These are phyloP conservation scores for Gnaphalium uliginosum DNA, from an alignment of 129 eudicot genomes.

Conservation along the genomic window DNA sequence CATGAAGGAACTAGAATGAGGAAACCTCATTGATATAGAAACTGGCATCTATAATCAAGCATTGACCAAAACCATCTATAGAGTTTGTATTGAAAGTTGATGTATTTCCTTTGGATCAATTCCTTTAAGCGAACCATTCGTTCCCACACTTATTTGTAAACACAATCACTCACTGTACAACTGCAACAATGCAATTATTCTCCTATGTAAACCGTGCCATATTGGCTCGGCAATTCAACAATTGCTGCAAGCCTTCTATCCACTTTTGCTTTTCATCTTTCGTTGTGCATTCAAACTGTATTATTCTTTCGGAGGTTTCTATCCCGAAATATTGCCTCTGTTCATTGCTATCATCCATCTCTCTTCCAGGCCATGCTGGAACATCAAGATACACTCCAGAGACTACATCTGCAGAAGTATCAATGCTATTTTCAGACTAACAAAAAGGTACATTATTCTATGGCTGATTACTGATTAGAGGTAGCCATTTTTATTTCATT, in stretches of 20 bases:
- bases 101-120: not conserved
- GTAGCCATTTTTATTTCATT: not conserved
- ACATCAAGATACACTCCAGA: constrained; percentile 61
- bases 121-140: not conserved
- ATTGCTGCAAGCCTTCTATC: constrained; percentile 76
- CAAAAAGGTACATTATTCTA: constrained; percentile 6
- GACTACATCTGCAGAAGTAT: constrained; percentile 57
- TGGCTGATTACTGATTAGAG: not conserved
- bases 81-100: constrained; percentile 9
- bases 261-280: constrained; percentile 69
- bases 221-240: constrained; percentile 57
- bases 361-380: constrained; percentile 83
- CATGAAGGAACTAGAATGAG: constrained; percentile 46
- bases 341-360: constrained; percentile 46
- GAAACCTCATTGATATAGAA: not conserved
- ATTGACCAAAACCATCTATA: constrained; percentile 1
- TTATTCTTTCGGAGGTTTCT: constrained; percentile 63
- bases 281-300: constrained; percentile 75
- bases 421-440: constrained; percentile 27
- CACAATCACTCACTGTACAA: constrained; percentile 28
- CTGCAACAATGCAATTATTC: constrained; percentile 2
- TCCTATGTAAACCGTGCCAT: constrained; percentile 39
- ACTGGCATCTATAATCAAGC: not conserved
- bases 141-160: constrained; percentile 21
- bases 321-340: constrained; percentile 66